Percentiles rank a stretch among this genome's conserved stretches.
These are phyloP conservation scores for Lichtheimia ornata DNA, from an alignment of 371 early-diverging fungal species.

Conservation along the genomic window DNA sequence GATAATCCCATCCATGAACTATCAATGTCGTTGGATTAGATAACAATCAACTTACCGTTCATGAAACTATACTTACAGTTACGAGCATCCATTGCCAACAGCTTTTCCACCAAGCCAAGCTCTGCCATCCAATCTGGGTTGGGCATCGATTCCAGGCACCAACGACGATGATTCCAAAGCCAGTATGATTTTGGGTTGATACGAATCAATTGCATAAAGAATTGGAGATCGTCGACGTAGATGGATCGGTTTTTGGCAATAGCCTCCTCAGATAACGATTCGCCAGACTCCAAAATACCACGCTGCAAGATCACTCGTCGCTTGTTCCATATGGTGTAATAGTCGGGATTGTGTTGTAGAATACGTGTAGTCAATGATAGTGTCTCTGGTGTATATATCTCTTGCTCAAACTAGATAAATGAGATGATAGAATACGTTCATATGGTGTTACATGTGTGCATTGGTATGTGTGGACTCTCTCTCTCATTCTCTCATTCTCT, in stretches of 20 bases:
- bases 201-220: slow-evolving; percentile 64
- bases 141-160: slow-evolving; percentile 81
- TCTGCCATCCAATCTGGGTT: slow-evolving; percentile 81
- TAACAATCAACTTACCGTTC: neutral
- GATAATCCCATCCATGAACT: slow-evolving; percentile 97
- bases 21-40: neutral
- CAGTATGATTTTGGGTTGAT: slow-evolving; percentile 89
- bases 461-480: neutral
- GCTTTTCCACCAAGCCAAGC: slow-evolving; percentile 68
- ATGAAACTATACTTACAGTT: slow-evolving; percentile 72
- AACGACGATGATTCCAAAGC: slow-evolving; percentile 94
- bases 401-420: slow-evolving; percentile 19
- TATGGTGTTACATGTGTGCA: neutral
- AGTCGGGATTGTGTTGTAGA: slow-evolving; percentile 83
- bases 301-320: slow-evolving; percentile 69
- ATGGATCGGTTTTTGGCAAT: slow-evolving; percentile 26
- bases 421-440: neutral
- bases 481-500: too few relatives aligned
- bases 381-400: slow-evolving; percentile 50
- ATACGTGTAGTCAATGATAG: slow-evolving; percentile 69
- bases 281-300: slow-evolving; percentile 28
- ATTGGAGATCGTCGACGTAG: slow-evolving; percentile 60
- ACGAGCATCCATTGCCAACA: slow-evolving; percentile 85
- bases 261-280: neutral
- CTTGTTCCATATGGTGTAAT: slow-evolving; percentile 90